Percentiles rank a stretch among this genome's conserved stretches.
phyloP scores from a whole-genome alignment of 176 grass and related monocot species.

The Oryza meyeriana region DNA sequence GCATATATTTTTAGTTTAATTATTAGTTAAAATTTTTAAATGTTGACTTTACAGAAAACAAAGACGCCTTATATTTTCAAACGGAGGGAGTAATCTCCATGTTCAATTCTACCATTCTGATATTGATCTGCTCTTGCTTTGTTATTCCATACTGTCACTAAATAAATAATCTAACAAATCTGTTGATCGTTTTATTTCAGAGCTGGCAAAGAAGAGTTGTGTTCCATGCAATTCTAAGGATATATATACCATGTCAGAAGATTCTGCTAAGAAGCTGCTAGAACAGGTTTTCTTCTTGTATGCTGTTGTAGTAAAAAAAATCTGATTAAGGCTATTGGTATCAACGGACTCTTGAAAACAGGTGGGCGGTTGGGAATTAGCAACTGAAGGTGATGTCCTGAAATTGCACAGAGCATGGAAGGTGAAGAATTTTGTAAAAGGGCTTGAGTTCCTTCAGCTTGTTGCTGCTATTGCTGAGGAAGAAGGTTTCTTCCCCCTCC shows the following conservation, averaged over 20 bases:
- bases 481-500: conserved; percentile 54
- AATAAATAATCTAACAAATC: background rate
- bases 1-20: no score
- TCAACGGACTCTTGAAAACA: conserved; percentile 37
- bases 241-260: conserved; percentile 65
- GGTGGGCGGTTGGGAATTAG: conserved; percentile 65
- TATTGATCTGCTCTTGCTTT: background rate
- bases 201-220: conserved; percentile 70
- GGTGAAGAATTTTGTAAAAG: conserved; percentile 85
- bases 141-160: conserved; percentile 1
- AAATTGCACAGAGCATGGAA: conserved; percentile 81
- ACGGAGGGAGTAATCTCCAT: no score
- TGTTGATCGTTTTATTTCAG: conserved; percentile 35
- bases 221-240: conserved; percentile 79
- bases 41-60: no score
- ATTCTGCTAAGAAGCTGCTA: conserved; percentile 70
- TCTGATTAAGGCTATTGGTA: conserved; percentile 4
- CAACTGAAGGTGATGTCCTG: conserved; percentile 49
- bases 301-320: background rate
- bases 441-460: conserved; percentile 87
- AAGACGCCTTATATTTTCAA: no score
- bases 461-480: conserved; percentile 74
- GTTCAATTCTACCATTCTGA: background rate
- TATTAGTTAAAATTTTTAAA: no score
- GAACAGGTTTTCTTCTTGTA: conserved; percentile 52